These are phyloP conservation scores for Ascochyta rabiei DNA, from an alignment of 2,329 filamentous ascomycete genomes.

Conservation along the genomic window DNA sequence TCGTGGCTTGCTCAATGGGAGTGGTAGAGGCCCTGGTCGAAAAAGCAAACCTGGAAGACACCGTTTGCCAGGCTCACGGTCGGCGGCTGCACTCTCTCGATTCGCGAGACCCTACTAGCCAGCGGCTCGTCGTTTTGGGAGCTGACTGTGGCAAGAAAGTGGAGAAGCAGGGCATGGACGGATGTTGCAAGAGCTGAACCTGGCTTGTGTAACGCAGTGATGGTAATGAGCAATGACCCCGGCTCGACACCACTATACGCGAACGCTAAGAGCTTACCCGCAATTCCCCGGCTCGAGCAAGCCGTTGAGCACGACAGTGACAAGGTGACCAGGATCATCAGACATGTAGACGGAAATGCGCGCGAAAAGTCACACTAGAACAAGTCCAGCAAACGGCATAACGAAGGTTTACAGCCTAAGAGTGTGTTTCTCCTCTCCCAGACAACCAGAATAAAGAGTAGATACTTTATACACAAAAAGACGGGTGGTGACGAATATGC, in stretches of 20 bases:
- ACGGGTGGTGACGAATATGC: constrained; percentile 35
- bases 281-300: constrained; percentile 28
- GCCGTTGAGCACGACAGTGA: background rate
- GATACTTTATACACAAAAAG: constrained; percentile 22
- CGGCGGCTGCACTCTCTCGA: constrained; percentile 26
- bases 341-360: constrained; percentile 1
- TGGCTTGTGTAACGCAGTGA: constrained; percentile 10
- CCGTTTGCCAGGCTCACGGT: constrained; percentile 34
- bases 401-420: background rate
- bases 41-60: constrained; percentile 24
- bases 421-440: constrained; percentile 1
- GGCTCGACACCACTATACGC: background rate
- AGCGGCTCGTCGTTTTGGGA: constrained; percentile 28
- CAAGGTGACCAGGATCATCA: constrained; percentile 9
- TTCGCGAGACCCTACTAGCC: constrained; percentile 19
- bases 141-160: constrained; percentile 15
- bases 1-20: constrained; percentile 26
- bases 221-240: constrained; percentile 3
- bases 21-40: constrained; percentile 8
- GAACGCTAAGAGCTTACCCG: constrained; percentile 12
- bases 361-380: background rate
- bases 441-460: background rate
- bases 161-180: constrained; percentile 11
- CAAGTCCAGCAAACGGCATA: background rate
- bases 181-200: background rate